Base-by-base conservation (phyloP, 495 filamentous ascomycete species). In the Friedmanniomyces endolithicus region DNA sequence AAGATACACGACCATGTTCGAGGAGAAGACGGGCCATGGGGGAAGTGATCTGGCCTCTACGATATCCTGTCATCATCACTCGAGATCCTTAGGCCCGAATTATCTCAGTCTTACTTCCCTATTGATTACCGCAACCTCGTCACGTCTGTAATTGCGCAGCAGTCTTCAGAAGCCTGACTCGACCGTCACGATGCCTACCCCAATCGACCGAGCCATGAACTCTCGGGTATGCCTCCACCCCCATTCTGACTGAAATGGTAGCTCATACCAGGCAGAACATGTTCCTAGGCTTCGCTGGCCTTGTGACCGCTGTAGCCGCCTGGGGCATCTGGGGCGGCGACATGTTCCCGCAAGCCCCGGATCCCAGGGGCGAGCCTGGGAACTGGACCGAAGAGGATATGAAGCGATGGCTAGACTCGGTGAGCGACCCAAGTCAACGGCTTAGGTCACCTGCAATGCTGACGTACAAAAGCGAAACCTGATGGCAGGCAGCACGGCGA, bases 401-500 rank as follows among this genome's bases (percentile, higher is more conserved):
- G 62, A 58, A 43, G 48, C 50, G 55, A 24, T 64, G 62, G 62
- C 33, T 64, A 34, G 50, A 57, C 39, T 20, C 50, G 31, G 58
- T 64, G 37, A 50, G 59, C 43, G 34, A 25, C 9, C 9, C 11
- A 23, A 23, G n/a, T 31, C 8, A 11, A 41, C 17, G 37, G 16
- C 3, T 34, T 29, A 9, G 27, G 24, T 2, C 3, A 23, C 27
- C 12, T 34, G 11, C 2, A 17, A 34, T 49, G 24, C 45, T 24
- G 45, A 23, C 22, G 45, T 24, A 6, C 6, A 12, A 19, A 17
- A 59, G 57, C 29, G 57, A 24, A 48, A 48, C n/a, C 23, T 59
- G 11, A 50, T 50, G 44, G 57, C 44, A 46, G 57, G 73, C 53
- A 70, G 77, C 0, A 74, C 71, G 11, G 85, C 85, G 50, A 84